Evolutionary conservation across 139 green algal genomes (phyloP).

Genomic region (Chlorella sp.): DNA sequence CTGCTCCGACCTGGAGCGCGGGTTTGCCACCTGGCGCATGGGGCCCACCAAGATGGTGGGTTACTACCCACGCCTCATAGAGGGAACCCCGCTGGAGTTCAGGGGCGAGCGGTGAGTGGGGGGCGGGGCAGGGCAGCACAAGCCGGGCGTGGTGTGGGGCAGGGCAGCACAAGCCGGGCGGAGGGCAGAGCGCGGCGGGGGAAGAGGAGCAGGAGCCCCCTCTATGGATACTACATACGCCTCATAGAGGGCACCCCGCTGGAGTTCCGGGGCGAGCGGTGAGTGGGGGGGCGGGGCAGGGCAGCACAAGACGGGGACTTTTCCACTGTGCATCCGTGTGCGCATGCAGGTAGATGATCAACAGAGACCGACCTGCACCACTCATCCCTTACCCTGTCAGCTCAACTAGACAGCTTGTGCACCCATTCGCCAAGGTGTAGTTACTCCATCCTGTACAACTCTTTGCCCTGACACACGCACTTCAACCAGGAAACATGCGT

Average conservation of each 20-base stretch:
- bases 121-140: no score
- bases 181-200: background rate
- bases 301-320: background rate
- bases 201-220: background rate
- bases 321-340: no score
- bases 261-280: conserved; percentile 16
- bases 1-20: conserved; percentile 51
- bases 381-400: no score
- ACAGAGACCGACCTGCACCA: no score
- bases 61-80: conserved; percentile 46
- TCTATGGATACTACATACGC: conserved; percentile 53
- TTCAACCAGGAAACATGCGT: no score
- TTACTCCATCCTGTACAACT: no score
- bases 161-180: background rate
- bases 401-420: no score
- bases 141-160: background rate
- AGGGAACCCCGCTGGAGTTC: conserved; percentile 20
- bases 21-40: conserved; percentile 43
- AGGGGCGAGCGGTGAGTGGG: background rate
- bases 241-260: conserved; percentile 27
- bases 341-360: no score
- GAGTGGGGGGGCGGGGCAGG: background rate
- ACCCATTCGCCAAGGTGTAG: no score
- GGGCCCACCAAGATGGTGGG: conserved; percentile 42
- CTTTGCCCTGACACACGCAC: no score